Evolutionary conservation across 345 rosid species (phyloP), one percentile per base, ranked within the genome.

Genomic region (Syzygium aqueum): DNA sequence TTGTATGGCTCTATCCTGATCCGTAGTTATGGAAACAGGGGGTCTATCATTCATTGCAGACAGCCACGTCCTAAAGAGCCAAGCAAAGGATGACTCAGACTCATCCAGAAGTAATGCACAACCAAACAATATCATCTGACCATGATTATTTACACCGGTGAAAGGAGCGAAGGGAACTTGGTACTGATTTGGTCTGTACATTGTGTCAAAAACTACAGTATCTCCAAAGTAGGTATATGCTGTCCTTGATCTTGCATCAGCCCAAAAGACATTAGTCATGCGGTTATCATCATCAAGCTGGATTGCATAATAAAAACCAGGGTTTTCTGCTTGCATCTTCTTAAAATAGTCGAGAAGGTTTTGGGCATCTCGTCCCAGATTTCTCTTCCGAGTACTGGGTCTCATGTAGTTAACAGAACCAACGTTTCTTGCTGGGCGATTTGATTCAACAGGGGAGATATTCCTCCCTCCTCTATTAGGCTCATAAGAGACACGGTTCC

Each of bases 181-280:
- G 88, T 93, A 94, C 86, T 94, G 96, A 90, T 94, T 93, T 65
- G 95, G 94, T 86, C 95, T 91, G 86, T 94, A 93, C 93, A 92
- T 93, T 7, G 96, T 93, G 89, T 94, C 96, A 88, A 93, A 94
- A 85, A 87, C 87, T 85, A 94, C 95, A 67, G 94, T 92, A 92
- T 94, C 95, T 14, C 96, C 95, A 87, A 94, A 93, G 91, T 93
- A 91, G 63, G 86, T 78, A 88, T 93, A 94, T 23, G 96, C 95
- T 84, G 89, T 89, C 90, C 96, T 92, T 85, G 96, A 94, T 89
- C 94, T 92, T 73, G 96, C 96, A 93, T 93, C 95, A 53, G 95
- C 93, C 96, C 96, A 94, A 77, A 94, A 94, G 86, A 93, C 94
- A 92, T 93, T 94, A 53, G 93, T 93, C 95, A 94, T 93, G 86